Evolutionary conservation across 1,284 basidiomycete genomes (phyloP), one percentile per base, ranked within the genome.

Genomic region (Fomes fomentarius): DNA sequence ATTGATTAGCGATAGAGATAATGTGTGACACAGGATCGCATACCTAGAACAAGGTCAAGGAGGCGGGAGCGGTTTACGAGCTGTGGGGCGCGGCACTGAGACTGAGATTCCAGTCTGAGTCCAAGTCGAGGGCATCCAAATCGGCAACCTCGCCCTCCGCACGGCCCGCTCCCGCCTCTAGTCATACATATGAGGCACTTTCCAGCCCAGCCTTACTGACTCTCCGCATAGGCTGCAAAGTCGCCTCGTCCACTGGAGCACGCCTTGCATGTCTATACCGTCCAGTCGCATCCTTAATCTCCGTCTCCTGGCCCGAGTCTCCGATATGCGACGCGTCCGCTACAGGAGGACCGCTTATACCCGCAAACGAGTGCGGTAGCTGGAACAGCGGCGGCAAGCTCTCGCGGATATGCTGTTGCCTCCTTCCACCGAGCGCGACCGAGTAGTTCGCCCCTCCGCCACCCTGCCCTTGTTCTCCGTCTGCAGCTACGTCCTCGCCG

Each of bases 171-270:
- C 34, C 34, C 12, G 2, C 34, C 34, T 3, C 12, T 24, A n/a
- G 47, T 63, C 58, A 70, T 50, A 63, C 52, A 51, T 68, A 68
- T 44, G 63, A 60, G 7, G 69, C 56, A 53, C 83, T 93, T 76
- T 96, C 93, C 60, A 96, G 72, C 30, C 93, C 93, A 3, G 93
- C 93, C 72, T 96, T 96, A 69, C 89, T 93, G 52, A 94, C 92
- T 54, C 93, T 77, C 56, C 93, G 74, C 75, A 91, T 80, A 19
- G 93, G 93, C 69, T 94, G 93, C 57, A 95, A 72, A 22, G 93
- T 95, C 39, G 76, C 86, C 71, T 91, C 89, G 67, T 94, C 83
- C 21, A 95, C 93, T 1, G 93, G 93, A 24, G 91, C 91, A 41
- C 86, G 79, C 62, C 93, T 78, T 43, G 88, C 86, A 71, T 94